A percentile compares a stretch with the other conserved stretches of the same genome.
Conservation (phyloP, 257 asterid species). For the Jaltomata sinuosa region DNA sequence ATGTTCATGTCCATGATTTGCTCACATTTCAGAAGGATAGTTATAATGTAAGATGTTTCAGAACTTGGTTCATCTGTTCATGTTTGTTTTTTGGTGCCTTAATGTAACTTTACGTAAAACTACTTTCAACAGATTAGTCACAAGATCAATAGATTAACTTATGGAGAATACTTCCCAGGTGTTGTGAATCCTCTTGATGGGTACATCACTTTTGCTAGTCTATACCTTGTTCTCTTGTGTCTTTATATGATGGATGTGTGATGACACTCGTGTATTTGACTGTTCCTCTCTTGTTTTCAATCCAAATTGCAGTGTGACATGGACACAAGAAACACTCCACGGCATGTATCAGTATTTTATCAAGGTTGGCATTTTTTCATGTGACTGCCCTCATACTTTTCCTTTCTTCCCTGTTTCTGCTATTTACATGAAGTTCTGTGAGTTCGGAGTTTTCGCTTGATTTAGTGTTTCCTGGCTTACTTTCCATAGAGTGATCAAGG, state of each 20-base stretch:
- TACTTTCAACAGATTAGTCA: constrained; percentile 63
- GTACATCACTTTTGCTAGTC: constrained; percentile 31
- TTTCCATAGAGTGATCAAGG: background rate
- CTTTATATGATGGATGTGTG: background rate
- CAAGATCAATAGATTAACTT: constrained; percentile 78
- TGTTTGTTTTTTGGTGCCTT: background rate
- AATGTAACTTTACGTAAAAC: constrained; percentile 7
- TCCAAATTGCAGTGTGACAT: constrained; percentile 49
- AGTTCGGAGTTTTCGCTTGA: background rate
- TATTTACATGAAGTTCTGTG: background rate
- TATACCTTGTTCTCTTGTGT: background rate
- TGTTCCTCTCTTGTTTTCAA: constrained; percentile 4
- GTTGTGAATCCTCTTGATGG: constrained; percentile 96
- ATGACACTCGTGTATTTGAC: background rate
- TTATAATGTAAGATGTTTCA: constrained; percentile 59
- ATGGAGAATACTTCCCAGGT: constrained; percentile 90
- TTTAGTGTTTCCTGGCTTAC: background rate
- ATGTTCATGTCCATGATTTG: constrained; percentile 83
- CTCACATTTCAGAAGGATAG: constrained; percentile 91
- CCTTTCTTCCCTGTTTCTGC: background rate
- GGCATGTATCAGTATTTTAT: constrained; percentile 93
- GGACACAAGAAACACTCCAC: constrained; percentile 74
- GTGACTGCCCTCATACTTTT: background rate
- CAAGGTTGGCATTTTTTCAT: constrained; percentile 45
- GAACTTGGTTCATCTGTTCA: background rate